A percentile compares a stretch with the other conserved stretches of the same genome.
Conservation (phyloP, 306 rosid species). For the Malus asiatica region DNA sequence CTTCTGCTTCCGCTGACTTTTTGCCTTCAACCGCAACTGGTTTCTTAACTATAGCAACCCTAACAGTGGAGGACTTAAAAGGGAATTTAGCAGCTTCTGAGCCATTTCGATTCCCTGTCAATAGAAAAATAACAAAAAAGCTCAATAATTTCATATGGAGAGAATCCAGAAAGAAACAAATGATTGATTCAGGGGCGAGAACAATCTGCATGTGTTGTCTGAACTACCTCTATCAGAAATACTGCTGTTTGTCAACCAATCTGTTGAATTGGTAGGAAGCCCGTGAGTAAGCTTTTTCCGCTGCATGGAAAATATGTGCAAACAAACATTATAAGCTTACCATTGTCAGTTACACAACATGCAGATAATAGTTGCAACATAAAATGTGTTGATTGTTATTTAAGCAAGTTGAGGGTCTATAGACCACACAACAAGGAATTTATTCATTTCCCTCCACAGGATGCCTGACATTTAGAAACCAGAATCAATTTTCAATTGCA, state of each 20-base stretch:
- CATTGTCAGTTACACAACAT: background rate
- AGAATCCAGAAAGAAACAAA: background rate
- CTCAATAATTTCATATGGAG: background rate
- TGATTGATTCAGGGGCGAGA: background rate
- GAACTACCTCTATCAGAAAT: slow-evolving; percentile 37
- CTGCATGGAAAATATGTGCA: slow-evolving; percentile 30
- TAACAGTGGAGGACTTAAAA: slow-evolving; percentile 35
- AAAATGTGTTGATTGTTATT: background rate
- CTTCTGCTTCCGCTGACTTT: slow-evolving; percentile 19
- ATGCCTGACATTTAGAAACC: background rate
- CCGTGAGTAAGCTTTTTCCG: slow-evolving; percentile 37
- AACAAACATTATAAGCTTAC: background rate
- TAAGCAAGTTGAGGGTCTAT: background rate
- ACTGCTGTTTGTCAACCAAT: slow-evolving; percentile 33
- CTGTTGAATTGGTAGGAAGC: slow-evolving; percentile 36
- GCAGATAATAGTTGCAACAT: background rate
- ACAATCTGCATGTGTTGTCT: background rate
- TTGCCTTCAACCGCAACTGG: slow-evolving; percentile 18
- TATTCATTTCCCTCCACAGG: background rate
- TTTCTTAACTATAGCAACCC: slow-evolving; percentile 48
- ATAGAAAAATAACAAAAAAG: slow-evolving; percentile 6
- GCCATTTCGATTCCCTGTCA: slow-evolving; percentile 36
- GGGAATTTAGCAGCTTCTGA: slow-evolving; percentile 22
- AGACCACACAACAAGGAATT: background rate
- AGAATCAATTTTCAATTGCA: background rate